These are phyloP conservation scores for Starmerella gropengiesseri DNA, from an alignment of 805 yeast species.

Conservation along the genomic window DNA sequence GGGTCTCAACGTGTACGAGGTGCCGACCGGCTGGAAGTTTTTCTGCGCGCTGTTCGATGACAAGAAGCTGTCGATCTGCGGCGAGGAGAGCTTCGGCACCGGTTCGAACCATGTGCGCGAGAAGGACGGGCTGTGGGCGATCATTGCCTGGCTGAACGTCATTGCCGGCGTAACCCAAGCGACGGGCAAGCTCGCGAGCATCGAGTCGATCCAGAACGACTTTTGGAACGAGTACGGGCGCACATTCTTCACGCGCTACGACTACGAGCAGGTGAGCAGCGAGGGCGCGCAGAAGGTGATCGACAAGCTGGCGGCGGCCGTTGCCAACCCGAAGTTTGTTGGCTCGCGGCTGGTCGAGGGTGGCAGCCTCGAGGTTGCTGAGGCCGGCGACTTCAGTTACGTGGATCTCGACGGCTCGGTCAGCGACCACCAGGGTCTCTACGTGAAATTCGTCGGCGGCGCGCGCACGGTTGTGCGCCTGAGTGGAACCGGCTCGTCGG, in stretches of 20 bases:
- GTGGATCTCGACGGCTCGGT: conserved; percentile 92
- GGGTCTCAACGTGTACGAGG: conserved; percentile 73
- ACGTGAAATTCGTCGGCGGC: conserved; percentile 68
- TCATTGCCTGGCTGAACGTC: conserved; percentile 92
- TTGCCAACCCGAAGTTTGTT: conserved; percentile 35
- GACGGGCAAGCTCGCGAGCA: conserved; percentile 54
- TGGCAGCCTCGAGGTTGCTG: conserved; percentile 46
- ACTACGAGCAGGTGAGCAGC: conserved; percentile 69
- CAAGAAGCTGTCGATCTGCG: conserved; percentile 86
- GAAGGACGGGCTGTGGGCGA: conserved; percentile 97
- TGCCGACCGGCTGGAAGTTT: conserved; percentile 98
- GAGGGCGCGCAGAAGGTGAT: conserved; percentile 68
- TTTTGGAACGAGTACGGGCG: conserved; percentile 93
- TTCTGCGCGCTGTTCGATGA: conserved; percentile 94
- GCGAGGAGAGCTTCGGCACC: conserved; percentile 96
- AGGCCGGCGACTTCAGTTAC: conserved; percentile 81
- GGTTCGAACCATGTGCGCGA: conserved; percentile 97
- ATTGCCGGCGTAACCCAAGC: conserved; percentile 66
- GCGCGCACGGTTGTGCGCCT: conserved; percentile 78
- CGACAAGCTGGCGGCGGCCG: conserved; percentile 35
- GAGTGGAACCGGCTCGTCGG: conserved; percentile 95
- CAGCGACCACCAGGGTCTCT: conserved; percentile 78
- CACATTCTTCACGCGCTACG: conserved; percentile 94
- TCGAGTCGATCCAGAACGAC: conserved; percentile 64
- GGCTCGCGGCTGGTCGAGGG: conserved; percentile 38